A percentile compares a stretch with the other conserved stretches of the same genome.
Conservation (phyloP, 106 monocot genomes). For the Acorus gramineus region DNA sequence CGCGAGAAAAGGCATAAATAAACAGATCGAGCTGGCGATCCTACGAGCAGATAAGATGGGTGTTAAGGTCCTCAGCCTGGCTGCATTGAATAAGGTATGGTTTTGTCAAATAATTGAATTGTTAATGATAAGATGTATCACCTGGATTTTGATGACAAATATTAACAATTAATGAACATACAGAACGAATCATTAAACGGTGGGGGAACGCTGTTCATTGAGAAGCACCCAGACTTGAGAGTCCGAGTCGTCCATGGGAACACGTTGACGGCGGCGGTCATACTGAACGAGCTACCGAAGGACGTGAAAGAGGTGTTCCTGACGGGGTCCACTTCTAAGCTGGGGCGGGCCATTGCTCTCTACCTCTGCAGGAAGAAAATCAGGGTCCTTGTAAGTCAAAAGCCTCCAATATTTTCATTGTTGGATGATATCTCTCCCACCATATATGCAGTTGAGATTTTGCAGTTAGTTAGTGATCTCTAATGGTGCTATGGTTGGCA, state of each 20-base stretch:
- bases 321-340: too few species aligned
- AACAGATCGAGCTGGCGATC: conserved; percentile 85
- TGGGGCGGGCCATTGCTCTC: not conserved
- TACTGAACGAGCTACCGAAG: not conserved
- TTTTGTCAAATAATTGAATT: not conserved
- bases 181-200: not conserved
- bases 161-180: not conserved
- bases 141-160: too few species aligned
- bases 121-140: too few species aligned
- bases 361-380: not conserved
- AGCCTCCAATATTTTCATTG: not conserved
- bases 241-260: not conserved
- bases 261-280: conserved; percentile 1
- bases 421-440: too few species aligned
- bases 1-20: conserved; percentile 81
- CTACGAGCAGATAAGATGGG: conserved; percentile 85
- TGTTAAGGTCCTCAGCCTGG: conserved; percentile 88
- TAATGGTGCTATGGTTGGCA: not conserved
- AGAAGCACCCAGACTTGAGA: conserved; percentile 1
- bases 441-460: too few species aligned
- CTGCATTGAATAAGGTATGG: conserved; percentile 91
- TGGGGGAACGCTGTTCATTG: not conserved
- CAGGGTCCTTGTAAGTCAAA: not conserved
- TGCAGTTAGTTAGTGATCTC: too few species aligned
- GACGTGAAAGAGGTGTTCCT: not conserved